Percentiles rank a stretch among this genome's conserved stretches.
Evolutionary conservation across 768 basidiomycete species (phyloP).

Genomic region (Kwoniella mangroviensis): DNA sequence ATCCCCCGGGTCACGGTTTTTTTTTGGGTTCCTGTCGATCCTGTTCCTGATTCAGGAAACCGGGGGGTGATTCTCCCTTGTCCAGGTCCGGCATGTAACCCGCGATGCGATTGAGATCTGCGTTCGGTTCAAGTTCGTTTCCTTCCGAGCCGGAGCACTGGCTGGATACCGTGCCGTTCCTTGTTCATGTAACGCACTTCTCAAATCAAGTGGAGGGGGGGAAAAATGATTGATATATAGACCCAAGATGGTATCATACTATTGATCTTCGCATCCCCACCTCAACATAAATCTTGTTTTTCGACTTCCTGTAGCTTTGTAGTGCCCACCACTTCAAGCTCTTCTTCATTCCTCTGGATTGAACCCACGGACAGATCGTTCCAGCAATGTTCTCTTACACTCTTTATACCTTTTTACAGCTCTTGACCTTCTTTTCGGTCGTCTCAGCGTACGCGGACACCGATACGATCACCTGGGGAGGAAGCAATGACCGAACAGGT

Average conservation of each 20-base stretch:
- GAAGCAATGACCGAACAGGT: constrained; percentile 18
- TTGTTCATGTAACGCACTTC: neutral
- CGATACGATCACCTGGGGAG: constrained; percentile 26
- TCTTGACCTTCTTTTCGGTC: constrained; percentile 14
- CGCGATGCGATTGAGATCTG: neutral
- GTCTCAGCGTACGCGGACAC: constrained; percentile 8
- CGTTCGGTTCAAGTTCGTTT: constrained; percentile 11
- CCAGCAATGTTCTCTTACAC: constrained; percentile 14
- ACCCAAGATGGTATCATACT: neutral
- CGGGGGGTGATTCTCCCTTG: neutral
- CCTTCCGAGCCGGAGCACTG: neutral
- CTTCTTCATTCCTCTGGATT: neutral
- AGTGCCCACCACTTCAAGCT: neutral
- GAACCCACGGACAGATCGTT: neutral
- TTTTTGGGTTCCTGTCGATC: constrained; percentile 9
- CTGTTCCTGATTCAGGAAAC: constrained; percentile 1
- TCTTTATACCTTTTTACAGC: constrained; percentile 15
- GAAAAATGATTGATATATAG: neutral
- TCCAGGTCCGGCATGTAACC: neutral
- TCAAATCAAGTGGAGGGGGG: neutral
- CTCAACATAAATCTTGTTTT: neutral
- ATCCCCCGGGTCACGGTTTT: neutral
- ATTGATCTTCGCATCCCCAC: neutral
- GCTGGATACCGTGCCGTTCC: neutral
- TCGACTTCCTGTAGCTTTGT: neutral